Percentiles rank a stretch among this genome's conserved stretches.
phyloP scores from a whole-genome alignment of 768 basidiomycete species.

The Panaeolus cyanescens region DNA sequence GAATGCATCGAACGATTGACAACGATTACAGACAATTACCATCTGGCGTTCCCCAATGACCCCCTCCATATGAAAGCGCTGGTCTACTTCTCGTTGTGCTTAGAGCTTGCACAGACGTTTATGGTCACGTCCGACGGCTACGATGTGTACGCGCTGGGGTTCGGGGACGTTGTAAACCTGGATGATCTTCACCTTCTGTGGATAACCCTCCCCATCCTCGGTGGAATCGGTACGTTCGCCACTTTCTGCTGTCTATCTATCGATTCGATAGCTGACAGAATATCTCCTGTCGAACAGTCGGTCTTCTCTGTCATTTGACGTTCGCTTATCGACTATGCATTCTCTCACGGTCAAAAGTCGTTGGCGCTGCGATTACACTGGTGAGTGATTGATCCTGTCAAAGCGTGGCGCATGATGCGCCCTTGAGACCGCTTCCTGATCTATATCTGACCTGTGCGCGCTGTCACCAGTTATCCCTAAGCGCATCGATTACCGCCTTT shows the following conservation, averaged over 20 bases:
- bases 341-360: conserved; percentile 23
- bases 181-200: conserved; percentile 26
- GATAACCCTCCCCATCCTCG: conserved; percentile 29
- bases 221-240: conserved; percentile 21
- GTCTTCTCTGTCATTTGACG: conserved; percentile 28
- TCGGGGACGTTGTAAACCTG: conserved; percentile 22
- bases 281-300: conserved; percentile 12
- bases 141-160: conserved; percentile 25
- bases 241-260: conserved; percentile 5
- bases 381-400: conserved; percentile 22
- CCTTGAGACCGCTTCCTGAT: neutral
- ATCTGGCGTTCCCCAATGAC: conserved; percentile 31
- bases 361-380: conserved; percentile 18
- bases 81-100: conserved; percentile 23
- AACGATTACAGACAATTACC: conserved; percentile 28
- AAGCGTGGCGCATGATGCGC: conserved; percentile 11
- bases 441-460: neutral
- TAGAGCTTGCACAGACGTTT: conserved; percentile 31
- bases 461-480: conserved; percentile 15
- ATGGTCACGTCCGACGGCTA: conserved; percentile 28
- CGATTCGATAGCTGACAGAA: conserved; percentile 5
- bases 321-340: conserved; percentile 29
- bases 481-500: conserved; percentile 18
- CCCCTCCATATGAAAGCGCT: conserved; percentile 22
- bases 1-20: neutral